Evolutionary conservation across 129 eudicot species (phyloP), one percentile per base, ranked within the genome.

Genomic region (Cynara cardunculus): DNA sequence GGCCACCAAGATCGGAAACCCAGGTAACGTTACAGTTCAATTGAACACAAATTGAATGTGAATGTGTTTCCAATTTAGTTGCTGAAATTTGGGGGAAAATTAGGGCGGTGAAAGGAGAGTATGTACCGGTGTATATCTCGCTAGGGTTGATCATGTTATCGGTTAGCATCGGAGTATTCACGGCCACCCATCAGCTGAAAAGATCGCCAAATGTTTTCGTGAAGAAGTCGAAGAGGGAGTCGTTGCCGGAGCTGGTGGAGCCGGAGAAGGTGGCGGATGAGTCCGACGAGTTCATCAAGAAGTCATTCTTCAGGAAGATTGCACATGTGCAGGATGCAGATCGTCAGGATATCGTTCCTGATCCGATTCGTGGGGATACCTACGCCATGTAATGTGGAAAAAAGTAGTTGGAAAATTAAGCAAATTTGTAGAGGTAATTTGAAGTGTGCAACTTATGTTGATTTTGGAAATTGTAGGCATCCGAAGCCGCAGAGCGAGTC

Each of bases 241-340:
- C 89, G 0, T 5, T 95, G 13, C 93, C 96, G 41, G 99, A 92
- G 90, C 91, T 95, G 71, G 97, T 77, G 82, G 99, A 92, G 44
- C 99, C 97, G 16, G 97, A 95, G 49, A 81, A 39, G 2, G 90
- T 81, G 56, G 87, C 86, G 28, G 87, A 87, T 22, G 79, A 88
- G 31, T 83, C 93, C 0, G 83, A 94, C 1, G 81, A 83, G 32
- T 90, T 90, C 67, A 81, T 92, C 2, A 92, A 89, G 68, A 86
- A 89, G 46, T 95, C 99, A 0, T 83, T 92, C 66, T 95, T 92
- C 78, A 71, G 99, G 75, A 95, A 90, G 81, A 85, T 95, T 25
- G 97, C 97, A 24, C 96, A 89, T 22, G 76, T 95, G 25, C 92
- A 92, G 26, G 91, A 92, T 0, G 76, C 25, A 0, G 85, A 79